Percentiles rank a stretch among this genome's conserved stretches.
Evolutionary conservation across 169 alveolate species (phyloP).

Genomic region (Cyclospora cayetanensis): DNA sequence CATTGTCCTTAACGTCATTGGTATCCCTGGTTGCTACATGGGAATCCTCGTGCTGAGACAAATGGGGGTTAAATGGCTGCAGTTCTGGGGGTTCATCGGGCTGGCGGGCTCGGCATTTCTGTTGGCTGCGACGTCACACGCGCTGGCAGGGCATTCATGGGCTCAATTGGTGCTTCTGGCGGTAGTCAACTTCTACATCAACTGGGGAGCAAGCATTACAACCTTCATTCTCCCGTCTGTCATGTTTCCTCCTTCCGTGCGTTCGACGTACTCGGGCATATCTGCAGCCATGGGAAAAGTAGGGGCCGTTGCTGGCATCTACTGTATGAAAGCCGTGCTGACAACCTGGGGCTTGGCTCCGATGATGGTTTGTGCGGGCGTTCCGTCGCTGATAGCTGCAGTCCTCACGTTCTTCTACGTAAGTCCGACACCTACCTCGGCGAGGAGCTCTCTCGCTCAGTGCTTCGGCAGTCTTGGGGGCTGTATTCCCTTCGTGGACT

Average conservation of each 20-base stretch:
- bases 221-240: constrained; percentile 69
- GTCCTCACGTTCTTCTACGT: constrained; percentile 53
- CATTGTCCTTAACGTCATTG: constrained; percentile 54
- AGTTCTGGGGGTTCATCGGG: constrained; percentile 68
- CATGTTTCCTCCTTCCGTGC: constrained; percentile 59
- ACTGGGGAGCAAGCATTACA: constrained; percentile 69
- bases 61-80: constrained; percentile 71
- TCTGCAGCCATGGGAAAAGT: constrained; percentile 68
- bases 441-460: neutral
- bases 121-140: constrained; percentile 54
- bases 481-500: constrained; percentile 57
- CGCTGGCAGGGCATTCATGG: constrained; percentile 3
- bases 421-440: constrained; percentile 12
- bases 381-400: constrained; percentile 52
- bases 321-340: constrained; percentile 34
- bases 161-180: constrained; percentile 47
- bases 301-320: constrained; percentile 65
- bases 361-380: constrained; percentile 67
- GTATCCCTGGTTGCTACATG: constrained; percentile 67
- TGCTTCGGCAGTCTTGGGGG: constrained; percentile 61
- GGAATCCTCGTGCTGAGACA: constrained; percentile 60
- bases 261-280: constrained; percentile 62
- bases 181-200: constrained; percentile 55
- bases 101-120: constrained; percentile 50
- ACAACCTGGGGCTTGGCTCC: constrained; percentile 47